Evolutionary conservation across 2,329 filamentous ascomycete species (phyloP).

Genomic region (Rhexocercosporidium sp.): DNA sequence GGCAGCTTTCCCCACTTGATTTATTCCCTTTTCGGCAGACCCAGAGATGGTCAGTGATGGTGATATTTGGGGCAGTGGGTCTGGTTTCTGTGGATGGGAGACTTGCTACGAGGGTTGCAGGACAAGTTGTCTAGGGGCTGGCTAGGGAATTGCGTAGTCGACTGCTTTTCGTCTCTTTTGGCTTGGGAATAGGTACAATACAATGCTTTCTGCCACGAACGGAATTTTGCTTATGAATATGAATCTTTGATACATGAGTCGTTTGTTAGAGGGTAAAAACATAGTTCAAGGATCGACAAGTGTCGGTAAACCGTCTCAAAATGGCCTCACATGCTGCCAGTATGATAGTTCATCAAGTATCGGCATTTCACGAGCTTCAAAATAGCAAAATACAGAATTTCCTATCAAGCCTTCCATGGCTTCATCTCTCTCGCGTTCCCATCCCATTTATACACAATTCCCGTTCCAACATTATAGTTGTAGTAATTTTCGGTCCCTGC

Average conservation of each 20-base stretch:
- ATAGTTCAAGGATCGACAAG: too few species aligned
- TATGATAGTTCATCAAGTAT: too few species aligned
- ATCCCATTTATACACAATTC: slow-evolving; percentile 73
- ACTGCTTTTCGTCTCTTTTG: slow-evolving; percentile 28
- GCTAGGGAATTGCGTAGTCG: slow-evolving; percentile 15
- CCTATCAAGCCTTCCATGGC: slow-evolving; percentile 34
- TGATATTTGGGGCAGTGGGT: neutral
- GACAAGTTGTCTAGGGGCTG: slow-evolving; percentile 8
- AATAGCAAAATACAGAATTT: neutral
- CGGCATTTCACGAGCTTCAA: too few species aligned
- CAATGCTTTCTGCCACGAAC: slow-evolving; percentile 36
- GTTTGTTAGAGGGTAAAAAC: too few species aligned
- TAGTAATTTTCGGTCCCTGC: slow-evolving; percentile 84
- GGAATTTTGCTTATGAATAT: neutral
- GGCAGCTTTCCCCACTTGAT: slow-evolving; percentile 32
- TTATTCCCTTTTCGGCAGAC: slow-evolving; percentile 26
- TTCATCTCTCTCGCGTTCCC: slow-evolving; percentile 51
- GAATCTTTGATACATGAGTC: too few species aligned
- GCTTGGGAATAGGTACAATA: slow-evolving; percentile 36
- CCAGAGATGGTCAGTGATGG: slow-evolving; percentile 6
- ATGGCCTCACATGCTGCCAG: too few species aligned
- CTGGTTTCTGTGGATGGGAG: neutral
- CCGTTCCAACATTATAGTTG: slow-evolving; percentile 78
- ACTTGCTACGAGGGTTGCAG: neutral
- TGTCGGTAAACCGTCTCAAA: too few species aligned